These are phyloP conservation scores for Rosa multiflora DNA, from an alignment of 306 rosid genomes.

Conservation along the genomic window DNA sequence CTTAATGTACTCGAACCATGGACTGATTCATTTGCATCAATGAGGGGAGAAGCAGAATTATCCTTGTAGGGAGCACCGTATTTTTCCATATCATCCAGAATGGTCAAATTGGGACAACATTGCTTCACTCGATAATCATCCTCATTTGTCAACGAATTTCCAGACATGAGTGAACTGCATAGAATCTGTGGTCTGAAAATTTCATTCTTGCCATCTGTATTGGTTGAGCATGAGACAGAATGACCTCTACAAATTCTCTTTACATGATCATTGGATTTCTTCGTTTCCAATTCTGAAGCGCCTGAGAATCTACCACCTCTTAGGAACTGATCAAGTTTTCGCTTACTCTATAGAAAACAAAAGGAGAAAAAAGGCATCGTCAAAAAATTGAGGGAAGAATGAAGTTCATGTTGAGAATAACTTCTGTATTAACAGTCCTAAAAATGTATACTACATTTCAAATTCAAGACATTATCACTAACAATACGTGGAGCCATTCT, in stretches of 20 bases:
- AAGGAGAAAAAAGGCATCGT: neutral
- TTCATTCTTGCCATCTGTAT: neutral
- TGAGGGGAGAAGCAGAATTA: neutral
- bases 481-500: neutral
- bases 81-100: conserved; percentile 12
- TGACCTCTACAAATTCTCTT: neutral
- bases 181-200: neutral
- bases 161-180: conserved; percentile 3
- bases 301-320: neutral
- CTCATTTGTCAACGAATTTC: conserved; percentile 16
- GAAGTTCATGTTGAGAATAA: neutral
- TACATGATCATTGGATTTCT: conserved; percentile 2
- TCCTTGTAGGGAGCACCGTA: conserved; percentile 2
- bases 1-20: conserved; percentile 12
- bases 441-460: neutral
- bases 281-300: neutral
- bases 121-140: conserved; percentile 4
- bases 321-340: conserved; percentile 20
- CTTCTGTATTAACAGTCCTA: neutral
- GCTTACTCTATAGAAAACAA: conserved; percentile 22
- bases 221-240: conserved; percentile 3
- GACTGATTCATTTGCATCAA: neutral
- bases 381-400: neutral
- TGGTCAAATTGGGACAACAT: conserved; percentile 7
- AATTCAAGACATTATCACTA: neutral